Conservation (phyloP, 441 rosid species). For the Eutrema salsugineum region DNA sequence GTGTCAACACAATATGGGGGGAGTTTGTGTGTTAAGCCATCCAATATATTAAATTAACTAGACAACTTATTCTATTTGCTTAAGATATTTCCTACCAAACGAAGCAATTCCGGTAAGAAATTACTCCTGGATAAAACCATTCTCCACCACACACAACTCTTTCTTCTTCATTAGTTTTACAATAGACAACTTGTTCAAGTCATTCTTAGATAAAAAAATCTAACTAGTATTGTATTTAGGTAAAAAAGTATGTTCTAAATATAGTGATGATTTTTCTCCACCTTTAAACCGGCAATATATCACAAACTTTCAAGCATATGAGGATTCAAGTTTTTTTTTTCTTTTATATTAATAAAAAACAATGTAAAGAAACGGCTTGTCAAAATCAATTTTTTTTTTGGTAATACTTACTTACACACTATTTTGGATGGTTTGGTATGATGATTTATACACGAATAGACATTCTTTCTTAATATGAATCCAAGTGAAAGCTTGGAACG, state of each 20-base stretch:
- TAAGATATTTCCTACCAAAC: slow-evolving; percentile 14
- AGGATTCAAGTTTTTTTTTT: neutral
- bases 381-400: neutral
- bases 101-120: neutral
- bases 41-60: neutral
- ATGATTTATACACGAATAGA: neutral
- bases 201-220: neutral
- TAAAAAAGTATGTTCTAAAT: neutral
- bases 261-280: neutral
- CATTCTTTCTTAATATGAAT: neutral
- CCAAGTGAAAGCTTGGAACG: no score
- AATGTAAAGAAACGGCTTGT: neutral
- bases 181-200: neutral
- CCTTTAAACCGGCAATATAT: neutral
- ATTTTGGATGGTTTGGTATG: neutral
- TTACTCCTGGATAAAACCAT: neutral
- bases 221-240: neutral
- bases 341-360: neutral
- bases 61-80: neutral
- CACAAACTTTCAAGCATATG: neutral
- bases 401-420: neutral
- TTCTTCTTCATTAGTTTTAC: neutral
- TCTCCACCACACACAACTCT: neutral
- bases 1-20: neutral
- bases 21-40: neutral